Base-by-base conservation (phyloP, 192 early-diverging fungal species). In the Lobulomyces angularis region DNA sequence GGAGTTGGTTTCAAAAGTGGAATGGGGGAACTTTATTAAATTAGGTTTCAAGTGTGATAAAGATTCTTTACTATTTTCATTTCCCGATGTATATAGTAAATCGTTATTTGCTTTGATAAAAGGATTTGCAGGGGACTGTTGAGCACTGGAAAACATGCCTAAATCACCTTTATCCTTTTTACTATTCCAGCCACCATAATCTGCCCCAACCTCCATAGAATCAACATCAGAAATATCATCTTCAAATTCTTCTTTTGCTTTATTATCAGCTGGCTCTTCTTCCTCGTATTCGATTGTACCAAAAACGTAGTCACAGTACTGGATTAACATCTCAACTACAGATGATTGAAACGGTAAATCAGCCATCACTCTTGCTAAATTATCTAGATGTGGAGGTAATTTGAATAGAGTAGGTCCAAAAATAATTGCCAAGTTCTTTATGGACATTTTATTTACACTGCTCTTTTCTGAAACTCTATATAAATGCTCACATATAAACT, bases 361-460 rank as follows among this genome's bases (percentile, higher is more conserved):
- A 22, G 35, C 24, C 35, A 70, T 51, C 1, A 47, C 20, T 5
- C 53, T 44, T 20, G 35, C 46, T 19, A 59, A 34, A 1, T 46
- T 38, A 39, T 66, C 59, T 16, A 53, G 16, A 4, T 47, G 48
- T 1, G 60, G 61, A 5, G 58, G 60, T 4, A 53, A 56, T 23
- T 38, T n/a, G 7, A 69, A 39, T 21, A 97, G 51, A 3, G 83
- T 91, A 8, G 86, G 88, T 3, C 81, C 90, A 81, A 97, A 93
- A 20, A 97, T 86, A 26, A 93, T 88, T 17, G 86, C 76, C 37
- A 97, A 55, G 39, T 95, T 97, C 55, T 90, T 86, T 28, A 85
- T 56, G 3, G 73, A 79, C 93, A 97, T 97, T 41, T 84, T 70
- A 58, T 97, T 97, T 19, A 69, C 57, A 25, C 52, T 47, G 25